Conservation (phyloP, 768 basidiomycete genomes). For the Mycena epipterygia region DNA sequence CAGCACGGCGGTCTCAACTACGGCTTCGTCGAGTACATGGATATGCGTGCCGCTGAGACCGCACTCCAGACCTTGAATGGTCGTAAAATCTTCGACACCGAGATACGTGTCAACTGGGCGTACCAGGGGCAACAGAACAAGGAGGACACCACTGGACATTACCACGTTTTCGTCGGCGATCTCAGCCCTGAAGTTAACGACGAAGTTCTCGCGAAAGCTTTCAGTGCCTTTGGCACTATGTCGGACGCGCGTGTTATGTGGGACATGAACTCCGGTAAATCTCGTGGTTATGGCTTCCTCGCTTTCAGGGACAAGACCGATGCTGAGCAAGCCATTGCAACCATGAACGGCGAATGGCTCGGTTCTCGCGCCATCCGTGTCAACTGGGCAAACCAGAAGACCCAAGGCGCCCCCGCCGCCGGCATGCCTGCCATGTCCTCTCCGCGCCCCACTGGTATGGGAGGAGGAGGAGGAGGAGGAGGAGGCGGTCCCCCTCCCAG, state of each 20-base stretch:
- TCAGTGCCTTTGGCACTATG: constrained; percentile 95
- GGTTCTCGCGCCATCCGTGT: constrained; percentile 98
- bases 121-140: constrained; percentile 99
- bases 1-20: constrained; percentile 99
- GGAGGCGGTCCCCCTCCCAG: constrained; percentile 44
- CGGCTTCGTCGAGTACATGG: constrained; percentile 99
- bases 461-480: background rate
- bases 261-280: constrained; percentile 99
- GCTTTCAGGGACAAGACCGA: constrained; percentile 99
- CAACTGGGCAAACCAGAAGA: constrained; percentile 99
- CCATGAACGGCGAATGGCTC: constrained; percentile 99
- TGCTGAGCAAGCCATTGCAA: constrained; percentile 98
- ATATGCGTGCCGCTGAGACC: constrained; percentile 98
- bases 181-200: constrained; percentile 99
- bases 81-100: constrained; percentile 99
- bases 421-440: constrained; percentile 43
- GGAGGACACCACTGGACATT: constrained; percentile 98
- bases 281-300: constrained; percentile 97
- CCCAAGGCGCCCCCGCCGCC: constrained; percentile 72
- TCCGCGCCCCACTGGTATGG: constrained; percentile 56
- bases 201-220: constrained; percentile 95
- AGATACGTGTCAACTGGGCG: constrained; percentile 99
- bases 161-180: constrained; percentile 99
- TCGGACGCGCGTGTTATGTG: constrained; percentile 99
- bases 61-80: constrained; percentile 99